Evolutionary conservation across 768 basidiomycete genomes (phyloP).

Genomic region (Russula earlei): DNA sequence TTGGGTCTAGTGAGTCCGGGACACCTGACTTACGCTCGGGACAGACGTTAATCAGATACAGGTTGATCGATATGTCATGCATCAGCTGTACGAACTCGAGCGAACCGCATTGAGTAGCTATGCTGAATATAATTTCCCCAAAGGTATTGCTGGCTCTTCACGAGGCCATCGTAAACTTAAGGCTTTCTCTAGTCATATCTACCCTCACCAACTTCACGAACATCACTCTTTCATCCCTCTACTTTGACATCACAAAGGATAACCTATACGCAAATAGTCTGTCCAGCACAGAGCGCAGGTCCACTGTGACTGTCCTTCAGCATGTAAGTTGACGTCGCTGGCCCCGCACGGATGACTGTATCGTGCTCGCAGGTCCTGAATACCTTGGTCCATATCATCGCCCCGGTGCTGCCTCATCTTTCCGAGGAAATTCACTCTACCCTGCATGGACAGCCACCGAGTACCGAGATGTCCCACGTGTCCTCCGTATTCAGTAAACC

Average conservation of each 20-base stretch:
- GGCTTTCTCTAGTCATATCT: conserved; percentile 46
- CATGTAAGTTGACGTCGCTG: conserved; percentile 43
- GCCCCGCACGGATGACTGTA: background rate
- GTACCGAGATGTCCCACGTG: conserved; percentile 21
- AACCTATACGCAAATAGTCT: conserved; percentile 64
- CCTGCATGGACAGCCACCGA: conserved; percentile 17
- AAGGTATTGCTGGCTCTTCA: conserved; percentile 39
- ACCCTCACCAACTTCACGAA: conserved; percentile 72
- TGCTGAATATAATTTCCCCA: conserved; percentile 65
- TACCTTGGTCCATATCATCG: conserved; percentile 60
- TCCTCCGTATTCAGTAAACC: conserved; percentile 59
- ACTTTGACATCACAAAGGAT: conserved; percentile 91
- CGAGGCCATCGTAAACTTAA: conserved; percentile 2
- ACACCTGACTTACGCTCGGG: background rate
- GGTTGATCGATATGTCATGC: conserved; percentile 82
- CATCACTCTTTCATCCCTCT: conserved; percentile 77
- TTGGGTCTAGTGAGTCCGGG: conserved; percentile 52
- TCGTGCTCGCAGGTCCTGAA: conserved; percentile 43
- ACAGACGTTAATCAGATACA: conserved; percentile 27
- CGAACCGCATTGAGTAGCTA: conserved; percentile 59
- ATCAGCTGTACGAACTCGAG: conserved; percentile 71
- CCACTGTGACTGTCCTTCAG: conserved; percentile 60
- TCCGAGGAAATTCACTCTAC: conserved; percentile 74
- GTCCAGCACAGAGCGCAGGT: conserved; percentile 45
- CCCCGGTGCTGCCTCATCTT: conserved; percentile 83